These are phyloP conservation scores for Trebouxia gelatinosa DNA, from an alignment of 163 green algal species.

Conservation along the genomic window DNA sequence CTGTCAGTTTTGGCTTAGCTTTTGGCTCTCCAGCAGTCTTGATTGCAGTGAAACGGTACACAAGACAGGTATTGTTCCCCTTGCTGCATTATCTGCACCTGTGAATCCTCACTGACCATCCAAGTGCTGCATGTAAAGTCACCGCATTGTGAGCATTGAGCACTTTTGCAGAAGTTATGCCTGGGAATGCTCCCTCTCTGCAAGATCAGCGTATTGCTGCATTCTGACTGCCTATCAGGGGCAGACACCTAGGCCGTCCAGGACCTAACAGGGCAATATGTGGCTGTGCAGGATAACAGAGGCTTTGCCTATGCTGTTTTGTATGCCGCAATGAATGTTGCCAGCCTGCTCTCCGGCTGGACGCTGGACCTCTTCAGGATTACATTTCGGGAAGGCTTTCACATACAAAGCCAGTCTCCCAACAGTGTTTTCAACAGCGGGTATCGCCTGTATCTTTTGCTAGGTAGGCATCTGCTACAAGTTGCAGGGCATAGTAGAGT, in stretches of 20 bases:
- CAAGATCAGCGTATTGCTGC: too few species aligned
- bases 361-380: constrained; percentile 60
- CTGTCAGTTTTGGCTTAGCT: constrained; percentile 46
- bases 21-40: constrained; percentile 63
- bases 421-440: constrained; percentile 48
- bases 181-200: too few species aligned
- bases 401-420: constrained; percentile 17
- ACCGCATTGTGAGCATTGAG: too few species aligned
- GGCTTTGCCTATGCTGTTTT: constrained; percentile 65
- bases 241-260: too few species aligned
- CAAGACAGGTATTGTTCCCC: constrained; percentile 15
- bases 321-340: constrained; percentile 68
- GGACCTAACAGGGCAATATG: too few species aligned
- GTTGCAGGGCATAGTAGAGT: too few species aligned
- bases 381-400: constrained; percentile 38
- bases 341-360: constrained; percentile 48
- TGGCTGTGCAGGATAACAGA: constrained; percentile 41
- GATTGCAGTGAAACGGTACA: constrained; percentile 55
- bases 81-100: too few species aligned
- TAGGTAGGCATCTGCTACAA: too few species aligned
- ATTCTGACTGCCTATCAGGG: too few species aligned
- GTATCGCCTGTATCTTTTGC: constrained; percentile 34
- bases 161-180: too few species aligned
- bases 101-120: too few species aligned
- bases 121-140: too few species aligned